Evolutionary conservation across 768 basidiomycete species (phyloP).

Genomic region (Amanita pallidorosea): DNA sequence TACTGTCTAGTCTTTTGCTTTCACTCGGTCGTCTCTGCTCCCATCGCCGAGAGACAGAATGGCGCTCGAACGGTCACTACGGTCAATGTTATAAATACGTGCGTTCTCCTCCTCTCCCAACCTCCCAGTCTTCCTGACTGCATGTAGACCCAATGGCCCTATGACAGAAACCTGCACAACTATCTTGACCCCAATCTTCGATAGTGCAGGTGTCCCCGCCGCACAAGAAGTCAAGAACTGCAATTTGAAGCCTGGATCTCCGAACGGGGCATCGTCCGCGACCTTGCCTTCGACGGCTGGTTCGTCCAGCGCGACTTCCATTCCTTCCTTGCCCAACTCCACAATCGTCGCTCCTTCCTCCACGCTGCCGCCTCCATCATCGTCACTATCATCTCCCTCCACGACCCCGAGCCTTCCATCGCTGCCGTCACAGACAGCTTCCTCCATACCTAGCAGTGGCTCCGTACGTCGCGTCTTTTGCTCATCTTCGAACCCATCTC

Average conservation of each 20-base stretch:
- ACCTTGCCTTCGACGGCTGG: slow-evolving; percentile 5
- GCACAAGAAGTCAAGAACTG: slow-evolving; percentile 46
- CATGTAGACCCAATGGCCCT: slow-evolving; percentile 33
- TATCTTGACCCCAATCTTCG: slow-evolving; percentile 44
- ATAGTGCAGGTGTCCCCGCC: slow-evolving; percentile 34
- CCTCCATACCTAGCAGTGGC: not conserved
- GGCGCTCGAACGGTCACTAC: slow-evolving; percentile 27
- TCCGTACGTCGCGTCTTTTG: not conserved
- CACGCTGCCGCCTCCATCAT: slow-evolving; percentile 4
- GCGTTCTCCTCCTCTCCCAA: slow-evolving; percentile 14
- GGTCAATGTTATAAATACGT: slow-evolving; percentile 35
- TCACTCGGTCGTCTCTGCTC: slow-evolving; percentile 23
- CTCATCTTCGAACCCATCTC: not conserved
- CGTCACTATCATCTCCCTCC: not conserved
- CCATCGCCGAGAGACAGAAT: slow-evolving; percentile 23
- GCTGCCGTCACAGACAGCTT: slow-evolving; percentile 6
- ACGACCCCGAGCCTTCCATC: not conserved
- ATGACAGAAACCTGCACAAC: slow-evolving; percentile 50
- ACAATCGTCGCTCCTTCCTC: not conserved
- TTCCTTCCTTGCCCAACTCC: not conserved
- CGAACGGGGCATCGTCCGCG: slow-evolving; percentile 5
- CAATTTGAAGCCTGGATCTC: slow-evolving; percentile 24
- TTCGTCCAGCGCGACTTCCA: slow-evolving; percentile 1
- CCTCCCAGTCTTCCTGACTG: slow-evolving; percentile 8
- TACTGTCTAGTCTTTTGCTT: slow-evolving; percentile 25